Evolutionary conservation across 1,139 yeast species (phyloP).

Genomic region (Zygoascus hellenicus): DNA sequence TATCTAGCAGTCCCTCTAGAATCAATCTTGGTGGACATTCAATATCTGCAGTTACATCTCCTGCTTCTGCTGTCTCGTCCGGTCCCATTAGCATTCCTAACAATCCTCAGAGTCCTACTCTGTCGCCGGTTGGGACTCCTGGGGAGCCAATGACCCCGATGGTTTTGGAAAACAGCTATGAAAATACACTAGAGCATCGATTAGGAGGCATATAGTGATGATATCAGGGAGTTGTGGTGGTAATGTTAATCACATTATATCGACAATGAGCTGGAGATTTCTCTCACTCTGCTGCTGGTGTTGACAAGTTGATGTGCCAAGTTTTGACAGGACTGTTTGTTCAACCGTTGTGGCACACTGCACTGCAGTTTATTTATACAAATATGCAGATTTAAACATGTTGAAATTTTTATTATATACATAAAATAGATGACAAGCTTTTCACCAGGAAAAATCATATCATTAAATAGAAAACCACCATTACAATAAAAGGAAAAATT

Average conservation of each 20-base stretch:
- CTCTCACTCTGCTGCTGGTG: too few relatives aligned
- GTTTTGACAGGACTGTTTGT: too few relatives aligned
- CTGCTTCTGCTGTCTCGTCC: slow-evolving; percentile 4
- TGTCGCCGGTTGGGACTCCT: slow-evolving; percentile 21
- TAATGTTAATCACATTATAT: too few relatives aligned
- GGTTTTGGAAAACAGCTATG: slow-evolving; percentile 11
- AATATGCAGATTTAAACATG: neutral
- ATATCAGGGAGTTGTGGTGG: too few relatives aligned
- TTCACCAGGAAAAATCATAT: too few relatives aligned
- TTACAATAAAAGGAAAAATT: too few relatives aligned
- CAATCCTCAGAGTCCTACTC: slow-evolving; percentile 18
- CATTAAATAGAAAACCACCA: too few relatives aligned
- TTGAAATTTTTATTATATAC: neutral
- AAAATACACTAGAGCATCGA: neutral
- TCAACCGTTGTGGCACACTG: too few relatives aligned
- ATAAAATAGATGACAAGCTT: neutral
- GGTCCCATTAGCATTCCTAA: slow-evolving; percentile 5
- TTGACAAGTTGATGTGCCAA: too few relatives aligned
- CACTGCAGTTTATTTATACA: too few relatives aligned
- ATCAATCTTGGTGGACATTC: slow-evolving; percentile 8
- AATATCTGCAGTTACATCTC: slow-evolving; percentile 7
- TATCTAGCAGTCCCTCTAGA: slow-evolving; percentile 17
- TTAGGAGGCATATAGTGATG: too few relatives aligned
- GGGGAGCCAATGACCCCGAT: slow-evolving; percentile 24
- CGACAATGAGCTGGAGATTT: too few relatives aligned